phyloP scores from a whole-genome alignment of 768 basidiomycete species.

The Lactarius trivialis region DNA sequence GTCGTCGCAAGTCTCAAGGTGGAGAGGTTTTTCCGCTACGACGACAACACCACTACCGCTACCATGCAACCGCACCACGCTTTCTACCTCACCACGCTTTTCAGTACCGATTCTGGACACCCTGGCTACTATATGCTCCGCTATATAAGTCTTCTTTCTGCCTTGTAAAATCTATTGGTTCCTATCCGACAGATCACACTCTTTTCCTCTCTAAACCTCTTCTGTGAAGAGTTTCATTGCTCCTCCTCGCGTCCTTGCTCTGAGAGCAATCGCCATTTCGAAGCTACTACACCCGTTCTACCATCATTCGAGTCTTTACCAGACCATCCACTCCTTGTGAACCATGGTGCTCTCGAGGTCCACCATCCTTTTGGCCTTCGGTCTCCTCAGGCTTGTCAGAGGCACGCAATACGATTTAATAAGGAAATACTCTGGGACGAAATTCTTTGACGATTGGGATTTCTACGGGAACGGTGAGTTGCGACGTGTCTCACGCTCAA shows the following conservation, averaged over 20 bases:
- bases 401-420: conserved; percentile 11
- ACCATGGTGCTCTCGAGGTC: not conserved
- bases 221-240: too few species aligned
- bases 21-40: not conserved
- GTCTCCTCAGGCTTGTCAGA: conserved; percentile 2
- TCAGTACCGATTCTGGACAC: not conserved
- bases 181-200: not conserved
- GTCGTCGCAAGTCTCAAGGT: not conserved
- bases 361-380: not conserved
- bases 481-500: not conserved
- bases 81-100: not conserved
- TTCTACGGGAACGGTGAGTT: conserved; percentile 21
- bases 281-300: not conserved
- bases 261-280: too few species aligned
- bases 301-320: not conserved
- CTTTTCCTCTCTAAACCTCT: too few species aligned
- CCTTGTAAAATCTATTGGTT: too few species aligned
- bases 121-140: not conserved
- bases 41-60: not conserved
- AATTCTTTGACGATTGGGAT: conserved; percentile 20
- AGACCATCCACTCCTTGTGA: not conserved
- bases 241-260: too few species aligned
- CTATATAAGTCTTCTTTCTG: not conserved
- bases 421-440: conserved; percentile 14
- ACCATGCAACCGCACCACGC: not conserved